Percentiles rank a stretch among this genome's conserved stretches.
Evolutionary conservation across 768 basidiomycete species (phyloP).

Genomic region (Trametes cubensis): DNA sequence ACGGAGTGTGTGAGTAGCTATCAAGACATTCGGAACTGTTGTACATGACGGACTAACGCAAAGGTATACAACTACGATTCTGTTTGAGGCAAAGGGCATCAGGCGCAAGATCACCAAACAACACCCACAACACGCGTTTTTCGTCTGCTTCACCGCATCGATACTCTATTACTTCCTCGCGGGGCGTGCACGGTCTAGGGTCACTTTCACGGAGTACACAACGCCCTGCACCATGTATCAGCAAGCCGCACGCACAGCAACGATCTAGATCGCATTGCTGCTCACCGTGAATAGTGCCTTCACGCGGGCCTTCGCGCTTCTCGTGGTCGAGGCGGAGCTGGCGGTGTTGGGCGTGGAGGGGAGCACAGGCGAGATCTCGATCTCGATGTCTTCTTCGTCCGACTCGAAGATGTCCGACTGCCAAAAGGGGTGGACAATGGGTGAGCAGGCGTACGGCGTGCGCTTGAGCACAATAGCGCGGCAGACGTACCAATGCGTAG

Average conservation of each 20-base stretch:
- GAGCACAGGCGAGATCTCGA: constrained; percentile 25
- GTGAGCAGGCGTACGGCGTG: not conserved
- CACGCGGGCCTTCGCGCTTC: constrained; percentile 15
- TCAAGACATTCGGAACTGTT: too few species aligned
- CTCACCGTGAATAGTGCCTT: constrained; percentile 16
- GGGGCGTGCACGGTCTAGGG: constrained; percentile 5
- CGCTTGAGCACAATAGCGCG: not conserved
- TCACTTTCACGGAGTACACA: constrained; percentile 8
- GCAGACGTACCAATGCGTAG: constrained; percentile 24
- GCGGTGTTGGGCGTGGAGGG: constrained; percentile 19
- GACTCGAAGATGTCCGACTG: constrained; percentile 31
- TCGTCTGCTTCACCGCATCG: too few species aligned
- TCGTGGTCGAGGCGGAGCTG: constrained; percentile 16
- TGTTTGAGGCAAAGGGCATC: too few species aligned
- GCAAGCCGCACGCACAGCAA: not conserved
- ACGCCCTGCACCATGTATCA: constrained; percentile 4
- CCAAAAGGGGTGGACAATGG: not conserved
- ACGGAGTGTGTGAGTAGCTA: too few species aligned
- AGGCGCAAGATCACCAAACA: too few species aligned
- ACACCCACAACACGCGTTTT: too few species aligned
- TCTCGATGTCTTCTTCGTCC: constrained; percentile 26
- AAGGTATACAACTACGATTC: too few species aligned
- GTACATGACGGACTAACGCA: too few species aligned
- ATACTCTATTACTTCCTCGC: constrained; percentile 5
- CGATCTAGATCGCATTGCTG: not conserved